Conservation (phyloP, 1,284 basidiomycete species). For the Tilletia indica region DNA sequence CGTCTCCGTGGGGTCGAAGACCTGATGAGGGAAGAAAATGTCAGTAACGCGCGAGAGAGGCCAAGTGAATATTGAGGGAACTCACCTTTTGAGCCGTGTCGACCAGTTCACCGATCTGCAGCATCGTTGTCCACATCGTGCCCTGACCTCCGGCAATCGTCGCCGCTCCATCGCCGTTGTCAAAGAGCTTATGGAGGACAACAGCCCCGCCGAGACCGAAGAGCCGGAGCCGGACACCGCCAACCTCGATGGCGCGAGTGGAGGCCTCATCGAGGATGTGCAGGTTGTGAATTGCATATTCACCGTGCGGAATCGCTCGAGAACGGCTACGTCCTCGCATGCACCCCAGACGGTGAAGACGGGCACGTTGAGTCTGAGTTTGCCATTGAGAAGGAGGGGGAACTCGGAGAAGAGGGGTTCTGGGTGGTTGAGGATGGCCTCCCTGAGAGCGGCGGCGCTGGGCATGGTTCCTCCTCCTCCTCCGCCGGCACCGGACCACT, state of each 20-base stretch:
- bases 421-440: conserved; percentile 55
- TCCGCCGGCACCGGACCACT: neutral
- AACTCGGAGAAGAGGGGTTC: conserved; percentile 75
- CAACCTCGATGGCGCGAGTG: conserved; percentile 82
- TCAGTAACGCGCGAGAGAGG: neutral
- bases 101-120: conserved; percentile 95
- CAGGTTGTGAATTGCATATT: conserved; percentile 73
- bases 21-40: conserved; percentile 43
- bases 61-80: neutral
- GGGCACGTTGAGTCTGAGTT: conserved; percentile 63
- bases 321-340: conserved; percentile 88
- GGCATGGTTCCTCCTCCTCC: conserved; percentile 22
- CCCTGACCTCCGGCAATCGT: conserved; percentile 97
- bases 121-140: conserved; percentile 97
- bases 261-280: conserved; percentile 92
- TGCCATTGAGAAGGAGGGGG: conserved; percentile 78
- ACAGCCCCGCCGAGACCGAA: conserved; percentile 94
- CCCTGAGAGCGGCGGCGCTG: conserved; percentile 32
- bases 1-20: conserved; percentile 85
- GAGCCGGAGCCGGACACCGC: conserved; percentile 86
- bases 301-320: conserved; percentile 84
- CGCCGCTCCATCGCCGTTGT: conserved; percentile 88
- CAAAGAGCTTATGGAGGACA: conserved; percentile 94
- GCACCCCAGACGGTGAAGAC: conserved; percentile 97
- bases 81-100: conserved; percentile 89